Conservation (phyloP, 345 rosid species). For the Gossypium stocksii region DNA sequence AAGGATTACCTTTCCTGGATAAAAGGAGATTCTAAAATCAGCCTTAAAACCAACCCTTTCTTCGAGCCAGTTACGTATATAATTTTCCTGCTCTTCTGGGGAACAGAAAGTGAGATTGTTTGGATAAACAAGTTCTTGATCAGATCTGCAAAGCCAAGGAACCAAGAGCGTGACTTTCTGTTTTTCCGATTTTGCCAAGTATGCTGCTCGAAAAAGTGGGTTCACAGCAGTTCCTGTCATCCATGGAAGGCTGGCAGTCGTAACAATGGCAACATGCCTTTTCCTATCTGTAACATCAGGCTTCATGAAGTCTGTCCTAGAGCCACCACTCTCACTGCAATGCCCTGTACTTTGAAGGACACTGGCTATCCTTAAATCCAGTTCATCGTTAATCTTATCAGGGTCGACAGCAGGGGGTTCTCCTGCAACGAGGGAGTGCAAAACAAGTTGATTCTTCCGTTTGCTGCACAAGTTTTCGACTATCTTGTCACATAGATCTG, state of each 20-base stretch:
- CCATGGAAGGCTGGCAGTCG: constrained; percentile 97
- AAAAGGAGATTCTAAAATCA: constrained; percentile 87
- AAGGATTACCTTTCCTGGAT: constrained; percentile 84
- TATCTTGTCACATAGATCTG: constrained; percentile 87
- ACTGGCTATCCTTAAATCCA: constrained; percentile 84
- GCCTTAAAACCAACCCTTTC: constrained; percentile 89
- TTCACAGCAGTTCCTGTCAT: constrained; percentile 99
- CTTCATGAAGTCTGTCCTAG: constrained; percentile 65
- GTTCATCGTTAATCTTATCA: constrained; percentile 41
- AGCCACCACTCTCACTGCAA: constrained; percentile 71
- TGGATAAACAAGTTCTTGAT: constrained; percentile 94
- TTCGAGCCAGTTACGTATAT: constrained; percentile 91
- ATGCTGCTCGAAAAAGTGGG: constrained; percentile 93
- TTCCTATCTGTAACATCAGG: constrained; percentile 45
- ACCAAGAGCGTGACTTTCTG: constrained; percentile 91
- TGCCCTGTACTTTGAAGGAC: constrained; percentile 97
- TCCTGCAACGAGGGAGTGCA: constrained; percentile 47
- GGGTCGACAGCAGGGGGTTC: constrained; percentile 53
- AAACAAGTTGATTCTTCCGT: constrained; percentile 63
- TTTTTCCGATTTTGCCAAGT: constrained; percentile 70
- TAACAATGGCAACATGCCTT: constrained; percentile 67
- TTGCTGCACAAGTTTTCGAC: constrained; percentile 80
- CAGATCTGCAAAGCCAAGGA: constrained; percentile 97
- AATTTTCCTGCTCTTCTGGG: constrained; percentile 90
- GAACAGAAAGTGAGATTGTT: constrained; percentile 76